phyloP scores from a whole-genome alignment of 768 basidiomycete species.

The Tulasnella sp. region DNA sequence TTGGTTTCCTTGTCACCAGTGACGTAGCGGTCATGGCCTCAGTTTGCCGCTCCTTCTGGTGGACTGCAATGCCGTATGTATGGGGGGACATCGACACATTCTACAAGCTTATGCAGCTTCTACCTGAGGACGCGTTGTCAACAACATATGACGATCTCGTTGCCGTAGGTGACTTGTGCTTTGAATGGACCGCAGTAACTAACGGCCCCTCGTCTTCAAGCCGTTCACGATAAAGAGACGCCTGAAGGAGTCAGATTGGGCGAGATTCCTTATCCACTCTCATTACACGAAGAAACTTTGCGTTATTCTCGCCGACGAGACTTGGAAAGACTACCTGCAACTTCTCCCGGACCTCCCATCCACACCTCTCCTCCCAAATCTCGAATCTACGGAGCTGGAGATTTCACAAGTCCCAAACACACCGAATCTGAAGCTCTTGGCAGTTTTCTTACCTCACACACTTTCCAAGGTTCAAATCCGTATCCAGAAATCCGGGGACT shows the following conservation, averaged over 20 bases:
- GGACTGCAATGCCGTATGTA: background rate
- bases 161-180: background rate
- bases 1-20: background rate
- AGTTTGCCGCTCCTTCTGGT: background rate
- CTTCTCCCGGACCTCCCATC: background rate
- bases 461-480: background rate
- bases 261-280: background rate
- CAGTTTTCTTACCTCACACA: background rate
- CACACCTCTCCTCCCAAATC: background rate
- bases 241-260: background rate
- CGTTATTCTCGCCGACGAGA: background rate
- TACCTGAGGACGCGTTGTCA: background rate
- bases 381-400: background rate
- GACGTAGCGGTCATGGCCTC: background rate
- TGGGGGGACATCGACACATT: background rate
- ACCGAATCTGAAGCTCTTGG: background rate
- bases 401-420: background rate
- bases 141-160: background rate
- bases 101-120: background rate
- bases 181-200: background rate
- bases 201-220: background rate
- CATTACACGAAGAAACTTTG: background rate
- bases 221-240: background rate
- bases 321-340: background rate
- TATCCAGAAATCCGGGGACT: background rate